Evolutionary conservation across 441 rosid genomes (phyloP), one percentile per base, ranked within the genome.

Genomic region (Dalechampia spathulata): DNA sequence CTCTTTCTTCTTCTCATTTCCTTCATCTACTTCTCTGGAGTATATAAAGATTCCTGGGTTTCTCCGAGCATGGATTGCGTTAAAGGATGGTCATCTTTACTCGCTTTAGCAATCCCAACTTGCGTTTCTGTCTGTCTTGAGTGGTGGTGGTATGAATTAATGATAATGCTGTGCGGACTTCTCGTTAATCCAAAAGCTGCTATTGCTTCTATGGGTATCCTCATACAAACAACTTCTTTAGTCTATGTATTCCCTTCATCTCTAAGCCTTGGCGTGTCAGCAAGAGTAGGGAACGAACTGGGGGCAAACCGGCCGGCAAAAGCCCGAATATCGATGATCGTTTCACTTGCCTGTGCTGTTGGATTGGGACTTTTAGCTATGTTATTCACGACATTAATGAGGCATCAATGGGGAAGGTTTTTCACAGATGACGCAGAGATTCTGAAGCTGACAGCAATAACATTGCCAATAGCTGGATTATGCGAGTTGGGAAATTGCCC

Each of bases 141-240:
- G 62, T 93, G 99, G 97, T 89, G 99, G 97, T 93, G 99, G 99
- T 93, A 93, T 14, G 99, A 93, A 69, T 69, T 93, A 63, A 93
- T 89, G 97, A 93, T 93, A 75, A 63, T 93, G 70, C 53, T 93
- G 26, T 89, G 90, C 49, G 97, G 97, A n/a, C 81, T 93, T 30
- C 75, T 93, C 22, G 69, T 49, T 2, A 85, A 87, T 65, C 99
- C 99, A 16, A 85, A 73, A 69, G 88, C 99, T 15, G 81, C 96
- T 40, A 73, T 93, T 56, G 83, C 99, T 52, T 93, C 99, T 11
- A 93, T 89, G 97, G 99, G 99, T 32, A 85, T 93, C 38, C 78
- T 93, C 13, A 86, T 93, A 46, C 99, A 93, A 64, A 93, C 95
- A 0, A 93, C 99, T 3, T 72, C 99, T 17, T 67, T 93, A 2